phyloP scores from a whole-genome alignment of 208 protist genomes.

The Trypanosoma avium region DNA sequence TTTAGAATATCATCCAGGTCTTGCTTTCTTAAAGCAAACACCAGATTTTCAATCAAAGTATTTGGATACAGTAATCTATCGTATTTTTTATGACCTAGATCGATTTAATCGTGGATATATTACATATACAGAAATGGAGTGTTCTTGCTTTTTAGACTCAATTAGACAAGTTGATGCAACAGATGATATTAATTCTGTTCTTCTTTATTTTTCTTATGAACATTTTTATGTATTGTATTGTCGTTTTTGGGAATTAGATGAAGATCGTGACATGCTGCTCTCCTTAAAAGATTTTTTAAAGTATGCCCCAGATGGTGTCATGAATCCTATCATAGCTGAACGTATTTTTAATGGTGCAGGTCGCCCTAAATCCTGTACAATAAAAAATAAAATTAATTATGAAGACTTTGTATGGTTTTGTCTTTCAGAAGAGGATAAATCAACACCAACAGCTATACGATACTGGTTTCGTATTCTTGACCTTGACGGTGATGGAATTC shows the following conservation, averaged over 20 bases:
- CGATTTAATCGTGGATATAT: constrained; percentile 79
- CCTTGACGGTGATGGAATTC: constrained; percentile 93
- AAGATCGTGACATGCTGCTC: constrained; percentile 93
- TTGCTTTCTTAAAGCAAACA: constrained; percentile 92
- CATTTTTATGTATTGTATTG: constrained; percentile 99
- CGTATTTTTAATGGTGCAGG: constrained; percentile 74
- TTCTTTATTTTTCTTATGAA: constrained; percentile 98
- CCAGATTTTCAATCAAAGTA: constrained; percentile 95
- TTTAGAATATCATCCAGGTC: constrained; percentile 89
- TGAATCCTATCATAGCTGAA: constrained; percentile 82
- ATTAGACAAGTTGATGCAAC: constrained; percentile 82
- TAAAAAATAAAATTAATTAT: constrained; percentile 81
- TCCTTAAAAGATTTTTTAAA: constrained; percentile 79
- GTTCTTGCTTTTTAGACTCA: constrained; percentile 73
- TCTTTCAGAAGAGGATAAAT: constrained; percentile 96
- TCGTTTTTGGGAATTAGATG: constrained; percentile 98
- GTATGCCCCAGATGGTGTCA: constrained; percentile 80
- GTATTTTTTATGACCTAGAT: constrained; percentile 96
- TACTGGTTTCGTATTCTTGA: constrained; percentile 96
- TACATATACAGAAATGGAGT: constrained; percentile 69
- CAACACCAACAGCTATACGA: constrained; percentile 77
- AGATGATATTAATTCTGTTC: constrained; percentile 89
- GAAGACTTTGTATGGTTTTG: constrained; percentile 97
- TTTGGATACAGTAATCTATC: constrained; percentile 93
- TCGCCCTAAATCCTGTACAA: constrained; percentile 35